Evolutionary conservation across 805 yeast species (phyloP).

Genomic region (Nakazawaea anatomiae): DNA sequence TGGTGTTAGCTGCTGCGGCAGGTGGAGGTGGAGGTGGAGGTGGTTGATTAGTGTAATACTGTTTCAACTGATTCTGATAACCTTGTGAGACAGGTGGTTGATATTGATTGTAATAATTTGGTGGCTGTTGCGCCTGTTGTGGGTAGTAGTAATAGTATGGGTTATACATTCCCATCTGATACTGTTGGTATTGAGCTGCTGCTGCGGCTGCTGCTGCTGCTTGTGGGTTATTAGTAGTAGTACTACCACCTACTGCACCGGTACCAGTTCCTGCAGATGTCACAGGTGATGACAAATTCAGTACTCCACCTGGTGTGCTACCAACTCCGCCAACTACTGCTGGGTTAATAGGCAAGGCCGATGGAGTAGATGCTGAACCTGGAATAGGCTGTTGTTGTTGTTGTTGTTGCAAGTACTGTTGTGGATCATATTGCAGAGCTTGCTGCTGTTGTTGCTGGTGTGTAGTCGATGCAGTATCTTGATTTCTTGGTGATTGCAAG

Average conservation of each 20-base stretch:
- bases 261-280: neutral
- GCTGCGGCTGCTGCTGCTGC: neutral
- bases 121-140: conserved; percentile 9
- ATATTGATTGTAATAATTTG: conserved; percentile 4
- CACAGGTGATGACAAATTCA: conserved; percentile 4
- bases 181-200: conserved; percentile 7
- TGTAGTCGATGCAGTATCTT: conserved; percentile 7
- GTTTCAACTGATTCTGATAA: conserved; percentile 10
- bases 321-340: conserved; percentile 2
- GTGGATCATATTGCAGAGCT: neutral
- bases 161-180: conserved; percentile 8
- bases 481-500: conserved; percentile 12
- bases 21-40: conserved; percentile 5
- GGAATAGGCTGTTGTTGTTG: conserved; percentile 7
- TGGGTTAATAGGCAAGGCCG: conserved; percentile 4
- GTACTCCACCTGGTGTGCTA: neutral
- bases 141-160: conserved; percentile 12
- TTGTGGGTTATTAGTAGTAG: neutral
- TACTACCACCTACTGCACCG: neutral
- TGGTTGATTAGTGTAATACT: conserved; percentile 4
- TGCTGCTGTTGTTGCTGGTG: conserved; percentile 5
- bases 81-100: conserved; percentile 2
- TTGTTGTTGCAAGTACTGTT: conserved; percentile 1
- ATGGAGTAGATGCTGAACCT: conserved; percentile 7
- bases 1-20: too few relatives aligned